Evolutionary conservation across 2,329 filamentous ascomycete species (phyloP).

Genomic region (Aspergillus costaricaensis): DNA sequence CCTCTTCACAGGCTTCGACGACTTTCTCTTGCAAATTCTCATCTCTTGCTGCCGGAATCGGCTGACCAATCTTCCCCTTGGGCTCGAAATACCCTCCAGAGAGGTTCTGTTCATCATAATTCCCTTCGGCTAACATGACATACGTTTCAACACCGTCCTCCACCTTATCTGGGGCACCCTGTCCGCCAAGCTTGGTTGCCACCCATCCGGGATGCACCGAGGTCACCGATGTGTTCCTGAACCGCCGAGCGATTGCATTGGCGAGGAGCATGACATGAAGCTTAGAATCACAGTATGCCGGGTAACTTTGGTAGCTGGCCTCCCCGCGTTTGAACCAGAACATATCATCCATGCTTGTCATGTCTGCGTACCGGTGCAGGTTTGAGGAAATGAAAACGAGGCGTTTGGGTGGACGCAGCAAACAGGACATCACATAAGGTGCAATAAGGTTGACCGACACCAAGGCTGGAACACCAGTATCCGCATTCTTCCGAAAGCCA

Average conservation of each 20-base stretch:
- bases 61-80: slow-evolving; percentile 18
- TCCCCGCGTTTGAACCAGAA: slow-evolving; percentile 42
- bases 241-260: slow-evolving; percentile 53
- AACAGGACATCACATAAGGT: slow-evolving; percentile 56
- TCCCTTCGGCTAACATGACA: slow-evolving; percentile 46
- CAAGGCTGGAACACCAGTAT: slow-evolving; percentile 38
- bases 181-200: slow-evolving; percentile 55
- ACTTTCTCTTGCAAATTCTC: slow-evolving; percentile 23
- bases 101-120: slow-evolving; percentile 24
- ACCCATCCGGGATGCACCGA: slow-evolving; percentile 56
- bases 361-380: slow-evolving; percentile 52
- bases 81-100: slow-evolving; percentile 26
- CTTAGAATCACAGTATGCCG: slow-evolving; percentile 57
- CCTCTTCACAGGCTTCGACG: slow-evolving; percentile 23
- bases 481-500: slow-evolving; percentile 41
- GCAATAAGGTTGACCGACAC: slow-evolving; percentile 59
- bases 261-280: slow-evolving; percentile 58
- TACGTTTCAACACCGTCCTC: slow-evolving; percentile 53
- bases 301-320: slow-evolving; percentile 34
- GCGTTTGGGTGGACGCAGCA: slow-evolving; percentile 53
- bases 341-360: slow-evolving; percentile 39
- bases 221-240: slow-evolving; percentile 48
- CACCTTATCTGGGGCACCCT: slow-evolving; percentile 48
- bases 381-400: slow-evolving; percentile 55
- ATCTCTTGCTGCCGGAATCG: slow-evolving; percentile 15